Percentiles rank a stretch among this genome's conserved stretches.
These are phyloP conservation scores for Agroathelia rolfsii DNA, from an alignment of 1,284 basidiomycete genomes.

Conservation along the genomic window DNA sequence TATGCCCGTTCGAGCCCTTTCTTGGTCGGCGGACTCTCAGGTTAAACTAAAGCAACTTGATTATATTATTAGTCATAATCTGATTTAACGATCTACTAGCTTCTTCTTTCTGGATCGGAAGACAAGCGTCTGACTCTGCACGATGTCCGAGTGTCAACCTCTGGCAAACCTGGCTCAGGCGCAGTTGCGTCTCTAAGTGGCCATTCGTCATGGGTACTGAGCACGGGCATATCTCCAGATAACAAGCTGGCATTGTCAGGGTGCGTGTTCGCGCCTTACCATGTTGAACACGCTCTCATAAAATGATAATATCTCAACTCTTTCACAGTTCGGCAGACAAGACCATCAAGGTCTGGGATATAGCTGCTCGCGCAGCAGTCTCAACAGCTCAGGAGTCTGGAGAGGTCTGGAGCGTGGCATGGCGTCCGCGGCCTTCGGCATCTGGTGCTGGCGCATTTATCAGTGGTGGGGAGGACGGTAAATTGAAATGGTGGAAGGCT, in stretches of 20 bases:
- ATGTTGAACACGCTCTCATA: not conserved
- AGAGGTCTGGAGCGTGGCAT: slow-evolving; percentile 80
- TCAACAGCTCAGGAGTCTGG: slow-evolving; percentile 69
- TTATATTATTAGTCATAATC: slow-evolving; percentile 3
- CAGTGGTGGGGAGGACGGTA: slow-evolving; percentile 71
- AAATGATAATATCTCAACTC: not conserved
- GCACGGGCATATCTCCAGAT: slow-evolving; percentile 71
- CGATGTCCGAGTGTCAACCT: slow-evolving; percentile 60
- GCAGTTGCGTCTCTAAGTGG: slow-evolving; percentile 76
- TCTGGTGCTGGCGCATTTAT: slow-evolving; percentile 62
- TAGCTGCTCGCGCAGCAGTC: slow-evolving; percentile 66
- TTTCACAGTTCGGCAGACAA: slow-evolving; percentile 67
- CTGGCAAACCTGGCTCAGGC: slow-evolving; percentile 52
- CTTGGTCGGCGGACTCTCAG: slow-evolving; percentile 76
- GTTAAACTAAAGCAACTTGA: slow-evolving; percentile 16
- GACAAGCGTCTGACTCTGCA: slow-evolving; percentile 81
- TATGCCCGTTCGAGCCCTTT: slow-evolving; percentile 71
- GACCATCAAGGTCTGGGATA: slow-evolving; percentile 82
- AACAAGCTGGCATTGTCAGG: slow-evolving; percentile 69
- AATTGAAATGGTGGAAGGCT: slow-evolving; percentile 68
- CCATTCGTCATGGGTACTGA: slow-evolving; percentile 82
- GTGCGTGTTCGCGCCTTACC: slow-evolving; percentile 34
- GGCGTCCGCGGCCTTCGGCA: slow-evolving; percentile 58
- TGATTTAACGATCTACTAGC: slow-evolving; percentile 28
- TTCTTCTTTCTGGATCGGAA: slow-evolving; percentile 78